Evolutionary conservation across 495 filamentous ascomycete species (phyloP).

Genomic region (Aspergillus biplanus): DNA sequence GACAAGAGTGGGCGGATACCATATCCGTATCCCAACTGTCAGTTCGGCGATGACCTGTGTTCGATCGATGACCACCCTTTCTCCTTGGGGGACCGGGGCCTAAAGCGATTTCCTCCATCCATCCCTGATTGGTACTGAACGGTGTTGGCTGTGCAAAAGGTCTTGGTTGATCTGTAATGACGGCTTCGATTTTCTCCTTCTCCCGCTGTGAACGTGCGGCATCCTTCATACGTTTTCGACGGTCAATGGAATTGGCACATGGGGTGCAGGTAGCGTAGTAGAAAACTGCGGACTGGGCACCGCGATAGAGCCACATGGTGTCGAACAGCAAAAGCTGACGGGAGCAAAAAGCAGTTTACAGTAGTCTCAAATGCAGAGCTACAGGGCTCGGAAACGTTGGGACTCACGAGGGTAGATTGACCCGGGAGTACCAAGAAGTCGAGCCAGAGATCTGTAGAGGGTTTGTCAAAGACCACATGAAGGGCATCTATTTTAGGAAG

Average conservation of each 20-base stretch:
- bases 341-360: not conserved
- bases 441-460: slow-evolving; percentile 28
- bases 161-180: slow-evolving; percentile 68
- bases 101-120: slow-evolving; percentile 79
- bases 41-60: slow-evolving; percentile 43
- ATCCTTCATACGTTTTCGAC: slow-evolving; percentile 66
- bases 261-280: slow-evolving; percentile 84
- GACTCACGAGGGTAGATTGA: slow-evolving; percentile 31
- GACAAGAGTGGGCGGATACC: slow-evolving; percentile 23
- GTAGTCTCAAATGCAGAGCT: not conserved
- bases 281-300: slow-evolving; percentile 80
- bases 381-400: slow-evolving; percentile 4
- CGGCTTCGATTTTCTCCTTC: slow-evolving; percentile 51
- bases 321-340: not conserved
- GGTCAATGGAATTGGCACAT: slow-evolving; percentile 66
- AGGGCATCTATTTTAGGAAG: slow-evolving; percentile 35
- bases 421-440: slow-evolving; percentile 31
- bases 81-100: slow-evolving; percentile 73
- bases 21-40: slow-evolving; percentile 55
- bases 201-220: slow-evolving; percentile 63
- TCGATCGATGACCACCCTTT: slow-evolving; percentile 48
- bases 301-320: slow-evolving; percentile 58
- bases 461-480: slow-evolving; percentile 41
- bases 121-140: slow-evolving; percentile 82
- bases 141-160: slow-evolving; percentile 79